Conservation (phyloP, 768 basidiomycete genomes). For the Pulveroboletus sp. region DNA sequence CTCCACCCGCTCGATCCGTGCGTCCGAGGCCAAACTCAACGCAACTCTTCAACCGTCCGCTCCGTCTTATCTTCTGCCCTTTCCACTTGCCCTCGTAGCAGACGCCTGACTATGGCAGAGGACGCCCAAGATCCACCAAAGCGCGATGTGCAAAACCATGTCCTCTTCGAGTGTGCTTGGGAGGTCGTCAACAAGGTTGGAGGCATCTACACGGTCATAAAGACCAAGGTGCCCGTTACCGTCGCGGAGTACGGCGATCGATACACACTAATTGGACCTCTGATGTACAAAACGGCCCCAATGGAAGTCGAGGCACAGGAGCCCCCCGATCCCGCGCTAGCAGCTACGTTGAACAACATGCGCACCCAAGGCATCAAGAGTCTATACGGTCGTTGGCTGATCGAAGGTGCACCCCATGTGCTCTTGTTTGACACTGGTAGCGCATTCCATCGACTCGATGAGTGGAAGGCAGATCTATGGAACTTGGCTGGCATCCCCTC, state of each 20-base stretch:
- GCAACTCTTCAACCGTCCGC: not conserved
- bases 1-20: not conserved
- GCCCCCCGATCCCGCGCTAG: constrained; percentile 75
- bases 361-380: constrained; percentile 85
- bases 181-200: constrained; percentile 99
- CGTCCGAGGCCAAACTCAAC: constrained; percentile 8
- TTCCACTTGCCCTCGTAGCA: not conserved
- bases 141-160: constrained; percentile 72
- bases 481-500: constrained; percentile 96
- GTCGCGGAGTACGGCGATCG: constrained; percentile 93
- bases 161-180: constrained; percentile 96
- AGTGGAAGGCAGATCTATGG: constrained; percentile 99
- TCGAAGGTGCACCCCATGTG: constrained; percentile 94
- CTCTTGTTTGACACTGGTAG: constrained; percentile 94
- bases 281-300: constrained; percentile 95
- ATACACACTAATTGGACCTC: constrained; percentile 95
- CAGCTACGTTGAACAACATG: constrained; percentile 76
- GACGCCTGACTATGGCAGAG: constrained; percentile 19
- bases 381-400: constrained; percentile 96
- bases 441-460: constrained; percentile 82
- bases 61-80: not conserved
- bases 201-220: constrained; percentile 99
- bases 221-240: constrained; percentile 98
- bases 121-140: constrained; percentile 24
- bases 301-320: constrained; percentile 98